phyloP scores from a whole-genome alignment of 164 flowering plant genomes.

The Pachysandra terminalis region DNA sequence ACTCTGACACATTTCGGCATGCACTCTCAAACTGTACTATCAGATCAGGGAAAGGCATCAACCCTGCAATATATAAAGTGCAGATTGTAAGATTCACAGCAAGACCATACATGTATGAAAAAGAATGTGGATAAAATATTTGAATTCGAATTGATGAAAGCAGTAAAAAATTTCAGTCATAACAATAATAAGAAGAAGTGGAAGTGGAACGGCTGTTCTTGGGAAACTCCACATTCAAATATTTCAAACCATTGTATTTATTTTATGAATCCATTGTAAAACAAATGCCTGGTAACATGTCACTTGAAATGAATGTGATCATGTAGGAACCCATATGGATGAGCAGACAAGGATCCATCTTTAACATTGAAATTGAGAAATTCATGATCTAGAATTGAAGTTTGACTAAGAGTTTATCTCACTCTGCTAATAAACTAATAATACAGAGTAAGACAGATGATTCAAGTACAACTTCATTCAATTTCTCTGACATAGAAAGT shows the following conservation, averaged over 20 bases:
- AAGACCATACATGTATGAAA: too few species aligned
- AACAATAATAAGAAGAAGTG: too few species aligned
- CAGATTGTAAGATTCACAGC: neutral
- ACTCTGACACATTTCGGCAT: constrained; percentile 80
- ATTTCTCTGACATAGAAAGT: neutral
- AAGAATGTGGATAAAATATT: too few species aligned
- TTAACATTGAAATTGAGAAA: neutral
- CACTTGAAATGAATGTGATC: too few species aligned
- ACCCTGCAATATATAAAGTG: constrained; percentile 46
- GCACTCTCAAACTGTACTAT: constrained; percentile 69
- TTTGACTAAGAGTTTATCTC: neutral
- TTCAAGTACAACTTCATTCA: neutral
- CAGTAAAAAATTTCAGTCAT: neutral
- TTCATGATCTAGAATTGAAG: neutral
- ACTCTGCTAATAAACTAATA: neutral
- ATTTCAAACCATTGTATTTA: too few species aligned
- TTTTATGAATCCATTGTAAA: too few species aligned
- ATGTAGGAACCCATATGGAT: too few species aligned
- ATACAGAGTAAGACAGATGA: neutral
- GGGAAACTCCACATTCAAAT: too few species aligned
- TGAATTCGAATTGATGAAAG: too few species aligned
- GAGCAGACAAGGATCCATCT: too few species aligned
- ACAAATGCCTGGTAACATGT: too few species aligned
- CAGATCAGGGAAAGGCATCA: constrained; percentile 80
- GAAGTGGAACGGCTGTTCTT: too few species aligned